Percentiles rank a stretch among this genome's conserved stretches.
These are phyloP conservation scores for Gastrolobium bilobum DNA, from an alignment of 306 rosid species.

Conservation along the genomic window DNA sequence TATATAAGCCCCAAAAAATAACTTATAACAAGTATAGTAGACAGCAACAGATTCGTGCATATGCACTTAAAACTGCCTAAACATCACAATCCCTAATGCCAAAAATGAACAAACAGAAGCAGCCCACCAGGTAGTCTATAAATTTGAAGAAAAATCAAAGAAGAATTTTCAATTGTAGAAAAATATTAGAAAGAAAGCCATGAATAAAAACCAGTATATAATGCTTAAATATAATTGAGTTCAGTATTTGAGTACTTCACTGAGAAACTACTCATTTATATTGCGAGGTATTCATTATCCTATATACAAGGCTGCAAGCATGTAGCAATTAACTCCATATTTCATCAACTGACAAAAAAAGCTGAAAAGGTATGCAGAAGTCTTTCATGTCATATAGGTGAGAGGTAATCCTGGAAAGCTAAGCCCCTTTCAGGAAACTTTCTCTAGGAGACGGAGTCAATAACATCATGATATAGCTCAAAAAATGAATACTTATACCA, in stretches of 20 bases:
- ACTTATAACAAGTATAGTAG: background rate
- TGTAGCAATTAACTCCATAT: background rate
- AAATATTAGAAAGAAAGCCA: background rate
- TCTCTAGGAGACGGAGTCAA: background rate
- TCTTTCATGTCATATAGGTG: conserved; percentile 20
- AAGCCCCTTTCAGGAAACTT: conserved; percentile 3
- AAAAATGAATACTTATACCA: background rate
- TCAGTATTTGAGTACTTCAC: background rate
- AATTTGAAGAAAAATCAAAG: background rate
- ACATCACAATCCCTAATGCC: background rate
- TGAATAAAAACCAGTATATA: background rate
- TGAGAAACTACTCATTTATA: background rate
- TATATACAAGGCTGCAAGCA: background rate
- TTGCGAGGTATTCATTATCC: background rate
- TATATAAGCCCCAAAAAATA: background rate
- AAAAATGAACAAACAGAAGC: conserved; percentile 13
- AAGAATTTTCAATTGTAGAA: background rate
- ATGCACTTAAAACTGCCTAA: conserved; percentile 20
- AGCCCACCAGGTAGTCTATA: background rate
- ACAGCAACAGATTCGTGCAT: background rate
- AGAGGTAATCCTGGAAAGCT: conserved; percentile 5
- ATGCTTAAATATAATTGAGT: background rate
- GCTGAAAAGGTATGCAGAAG: background rate
- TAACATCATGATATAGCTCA: background rate
- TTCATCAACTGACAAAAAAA: background rate